These are phyloP conservation scores for Hyaloscypha bicolor DNA, from an alignment of 495 filamentous ascomycete species.

Conservation along the genomic window DNA sequence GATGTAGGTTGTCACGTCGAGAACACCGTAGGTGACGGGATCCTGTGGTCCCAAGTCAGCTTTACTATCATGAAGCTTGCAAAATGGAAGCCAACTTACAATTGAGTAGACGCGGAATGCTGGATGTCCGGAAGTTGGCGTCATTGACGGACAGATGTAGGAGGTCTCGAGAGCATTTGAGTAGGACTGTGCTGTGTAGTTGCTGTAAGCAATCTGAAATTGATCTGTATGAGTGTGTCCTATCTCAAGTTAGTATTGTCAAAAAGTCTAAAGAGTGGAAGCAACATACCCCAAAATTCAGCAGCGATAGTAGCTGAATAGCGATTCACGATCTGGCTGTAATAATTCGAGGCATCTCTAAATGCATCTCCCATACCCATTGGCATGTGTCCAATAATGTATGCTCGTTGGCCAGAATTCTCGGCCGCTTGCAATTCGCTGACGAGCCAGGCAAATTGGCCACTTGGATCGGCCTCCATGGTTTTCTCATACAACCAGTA, in stretches of 20 bases:
- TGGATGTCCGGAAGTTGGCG: constrained; percentile 53
- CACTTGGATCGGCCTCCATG: constrained; percentile 50
- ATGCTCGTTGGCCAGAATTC: constrained; percentile 49
- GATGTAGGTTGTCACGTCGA: constrained; percentile 54
- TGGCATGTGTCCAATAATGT: constrained; percentile 55
- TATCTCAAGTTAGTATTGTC: constrained; percentile 26
- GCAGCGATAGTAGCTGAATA: constrained; percentile 54
- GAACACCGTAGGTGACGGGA: constrained; percentile 53
- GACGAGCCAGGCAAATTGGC: constrained; percentile 52
- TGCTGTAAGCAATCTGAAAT: constrained; percentile 54
- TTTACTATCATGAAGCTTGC: too few species aligned
- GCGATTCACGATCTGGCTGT: constrained; percentile 55
- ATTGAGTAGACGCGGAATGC: constrained; percentile 60
- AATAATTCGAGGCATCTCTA: constrained; percentile 52
- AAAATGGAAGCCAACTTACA: too few species aligned
- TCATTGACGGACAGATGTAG: constrained; percentile 55
- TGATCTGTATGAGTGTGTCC: constrained; percentile 56
- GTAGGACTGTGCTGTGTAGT: constrained; percentile 39
- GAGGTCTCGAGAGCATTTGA: constrained; percentile 46
- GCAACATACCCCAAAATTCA: constrained; percentile 47
- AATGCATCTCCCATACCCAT: constrained; percentile 48
- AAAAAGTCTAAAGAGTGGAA: constrained; percentile 2
- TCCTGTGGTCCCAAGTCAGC: constrained; percentile 31
- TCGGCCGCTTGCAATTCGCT: constrained; percentile 53
- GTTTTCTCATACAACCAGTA: constrained; percentile 51